Conservation (phyloP, 495 filamentous ascomycete species). For the Neurospora sp. region DNA sequence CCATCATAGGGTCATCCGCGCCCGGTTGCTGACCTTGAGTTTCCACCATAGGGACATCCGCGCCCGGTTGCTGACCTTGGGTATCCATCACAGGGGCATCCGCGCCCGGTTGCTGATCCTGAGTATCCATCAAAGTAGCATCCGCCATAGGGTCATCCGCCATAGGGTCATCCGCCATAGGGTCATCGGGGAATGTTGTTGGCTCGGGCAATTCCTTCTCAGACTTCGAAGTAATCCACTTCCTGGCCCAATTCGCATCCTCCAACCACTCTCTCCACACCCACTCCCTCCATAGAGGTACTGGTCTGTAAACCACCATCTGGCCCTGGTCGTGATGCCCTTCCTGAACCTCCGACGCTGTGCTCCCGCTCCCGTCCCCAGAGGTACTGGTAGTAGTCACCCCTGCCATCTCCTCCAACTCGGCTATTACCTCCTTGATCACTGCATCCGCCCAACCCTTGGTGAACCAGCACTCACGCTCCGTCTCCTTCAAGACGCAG, state of each 20-base stretch:
- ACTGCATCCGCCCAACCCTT: slow-evolving; percentile 14
- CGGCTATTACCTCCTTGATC: slow-evolving; percentile 6
- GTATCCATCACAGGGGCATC: background rate
- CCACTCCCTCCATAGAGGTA: background rate
- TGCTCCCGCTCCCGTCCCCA: background rate
- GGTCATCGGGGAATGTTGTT: background rate
- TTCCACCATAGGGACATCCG: background rate
- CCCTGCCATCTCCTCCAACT: background rate
- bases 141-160: background rate
- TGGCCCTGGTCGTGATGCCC: background rate
- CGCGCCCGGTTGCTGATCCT: background rate
- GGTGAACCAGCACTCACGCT: slow-evolving; percentile 18
- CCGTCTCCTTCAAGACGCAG: slow-evolving; percentile 14
- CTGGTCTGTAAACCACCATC: background rate
- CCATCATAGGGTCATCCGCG: background rate
- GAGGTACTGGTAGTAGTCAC: background rate
- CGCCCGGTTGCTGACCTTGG: background rate
- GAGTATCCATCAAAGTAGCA: background rate
- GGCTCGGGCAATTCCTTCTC: background rate
- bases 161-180: background rate
- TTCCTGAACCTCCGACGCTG: background rate
- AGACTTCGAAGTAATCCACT: background rate
- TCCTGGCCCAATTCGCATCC: background rate
- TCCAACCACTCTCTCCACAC: background rate
- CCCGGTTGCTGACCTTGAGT: too few relatives aligned